Evolutionary conservation across 352 stramenopile genomes (phyloP).

Genomic region (Blastocystis sp.): DNA sequence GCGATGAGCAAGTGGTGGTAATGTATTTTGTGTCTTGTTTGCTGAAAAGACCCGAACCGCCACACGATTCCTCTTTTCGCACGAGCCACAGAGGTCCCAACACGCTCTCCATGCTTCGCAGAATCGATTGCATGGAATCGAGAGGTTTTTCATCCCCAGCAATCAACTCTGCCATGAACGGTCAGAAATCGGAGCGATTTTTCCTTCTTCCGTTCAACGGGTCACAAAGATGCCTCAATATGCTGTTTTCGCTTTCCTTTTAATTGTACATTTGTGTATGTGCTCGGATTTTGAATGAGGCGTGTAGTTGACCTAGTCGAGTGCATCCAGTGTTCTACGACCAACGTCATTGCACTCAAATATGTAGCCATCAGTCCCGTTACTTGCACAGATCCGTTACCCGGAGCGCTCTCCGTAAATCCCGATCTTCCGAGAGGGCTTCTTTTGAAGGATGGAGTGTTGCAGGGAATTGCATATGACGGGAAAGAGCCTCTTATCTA

Average conservation of each 20-base stretch:
- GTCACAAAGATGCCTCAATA: background rate
- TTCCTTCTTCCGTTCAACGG: no score
- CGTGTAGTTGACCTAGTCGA: background rate
- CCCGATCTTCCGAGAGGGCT: background rate
- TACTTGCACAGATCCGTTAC: background rate
- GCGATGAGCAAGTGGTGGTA: slow-evolving; percentile 68
- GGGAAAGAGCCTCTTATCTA: background rate
- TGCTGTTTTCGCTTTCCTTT: background rate
- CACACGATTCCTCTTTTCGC: no score
- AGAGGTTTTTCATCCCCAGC: no score
- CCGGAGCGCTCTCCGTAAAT: background rate
- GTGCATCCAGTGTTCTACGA: background rate
- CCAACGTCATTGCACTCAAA: background rate
- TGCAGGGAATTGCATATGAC: background rate
- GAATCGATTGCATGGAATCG: no score
- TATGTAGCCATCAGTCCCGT: background rate
- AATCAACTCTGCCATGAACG: no score
- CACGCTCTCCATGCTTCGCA: no score
- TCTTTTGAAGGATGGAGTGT: background rate
- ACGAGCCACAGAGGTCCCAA: no score
- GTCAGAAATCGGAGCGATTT: no score
- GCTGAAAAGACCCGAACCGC: no score
- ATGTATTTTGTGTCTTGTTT: background rate
- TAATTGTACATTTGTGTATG: background rate
- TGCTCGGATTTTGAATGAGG: background rate